Conservation (phyloP, 768 basidiomycete species). For the Trametes cubensis region DNA sequence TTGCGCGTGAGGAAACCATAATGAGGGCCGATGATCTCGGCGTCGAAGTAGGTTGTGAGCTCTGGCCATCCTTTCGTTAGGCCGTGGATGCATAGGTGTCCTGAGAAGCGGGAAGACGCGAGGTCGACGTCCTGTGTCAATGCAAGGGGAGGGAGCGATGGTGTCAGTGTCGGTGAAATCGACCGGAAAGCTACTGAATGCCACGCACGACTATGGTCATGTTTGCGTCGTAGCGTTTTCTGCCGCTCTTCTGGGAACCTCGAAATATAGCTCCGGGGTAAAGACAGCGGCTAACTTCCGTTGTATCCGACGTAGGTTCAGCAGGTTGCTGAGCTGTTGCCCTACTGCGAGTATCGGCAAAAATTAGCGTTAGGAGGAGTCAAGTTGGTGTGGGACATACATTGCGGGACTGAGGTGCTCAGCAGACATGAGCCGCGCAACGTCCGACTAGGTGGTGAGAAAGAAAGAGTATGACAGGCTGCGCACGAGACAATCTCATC, state of each 20-base stretch:
- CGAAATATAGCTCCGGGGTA: slow-evolving; percentile 88
- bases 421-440: too few species aligned
- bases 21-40: slow-evolving; percentile 89
- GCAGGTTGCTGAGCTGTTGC: too few species aligned
- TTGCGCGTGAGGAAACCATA: slow-evolving; percentile 90
- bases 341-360: too few species aligned
- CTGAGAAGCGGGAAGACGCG: slow-evolving; percentile 75
- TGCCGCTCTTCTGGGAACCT: slow-evolving; percentile 92
- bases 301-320: too few species aligned
- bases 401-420: too few species aligned
- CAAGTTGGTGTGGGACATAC: too few species aligned
- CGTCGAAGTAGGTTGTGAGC: slow-evolving; percentile 95
- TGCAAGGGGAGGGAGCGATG: slow-evolving; percentile 14
- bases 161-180: slow-evolving; percentile 41
- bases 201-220: slow-evolving; percentile 86
- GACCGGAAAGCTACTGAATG: background rate
- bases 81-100: slow-evolving; percentile 87
- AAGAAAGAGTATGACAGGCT: too few species aligned
- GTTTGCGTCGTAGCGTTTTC: slow-evolving; percentile 92
- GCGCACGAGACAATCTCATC: too few species aligned
- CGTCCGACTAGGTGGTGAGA: too few species aligned
- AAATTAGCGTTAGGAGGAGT: too few species aligned
- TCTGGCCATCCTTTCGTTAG: slow-evolving; percentile 95
- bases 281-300: background rate
- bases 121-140: slow-evolving; percentile 96